Evolutionary conservation across 768 basidiomycete species (phyloP).

Genomic region (Phanerochaete sordida): DNA sequence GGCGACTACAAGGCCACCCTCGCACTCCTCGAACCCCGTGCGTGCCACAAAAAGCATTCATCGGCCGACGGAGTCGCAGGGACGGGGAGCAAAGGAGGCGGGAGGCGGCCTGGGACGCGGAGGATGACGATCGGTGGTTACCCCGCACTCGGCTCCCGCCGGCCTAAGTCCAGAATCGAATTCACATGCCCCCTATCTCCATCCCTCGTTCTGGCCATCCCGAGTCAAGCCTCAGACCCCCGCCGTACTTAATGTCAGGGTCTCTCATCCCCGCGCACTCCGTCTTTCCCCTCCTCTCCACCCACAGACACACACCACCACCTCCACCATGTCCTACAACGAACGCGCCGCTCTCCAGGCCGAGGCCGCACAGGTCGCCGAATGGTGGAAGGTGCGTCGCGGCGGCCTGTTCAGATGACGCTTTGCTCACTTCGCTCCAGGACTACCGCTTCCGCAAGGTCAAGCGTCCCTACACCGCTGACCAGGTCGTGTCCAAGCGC

Average conservation of each 20-base stretch:
- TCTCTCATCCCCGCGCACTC: background rate
- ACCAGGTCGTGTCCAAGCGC: constrained; percentile 90
- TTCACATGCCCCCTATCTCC: constrained; percentile 6
- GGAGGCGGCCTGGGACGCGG: background rate
- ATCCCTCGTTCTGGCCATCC: background rate
- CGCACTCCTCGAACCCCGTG: background rate
- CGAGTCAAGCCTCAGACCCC: constrained; percentile 1
- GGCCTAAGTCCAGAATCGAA: constrained; percentile 1
- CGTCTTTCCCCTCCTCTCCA: background rate
- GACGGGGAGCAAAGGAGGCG: background rate
- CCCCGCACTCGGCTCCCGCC: constrained; percentile 10
- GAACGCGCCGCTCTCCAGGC: constrained; percentile 70
- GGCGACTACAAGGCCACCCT: background rate
- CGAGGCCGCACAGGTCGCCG: constrained; percentile 83
- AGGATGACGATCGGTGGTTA: background rate
- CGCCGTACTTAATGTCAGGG: constrained; percentile 3
- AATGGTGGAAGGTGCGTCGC: constrained; percentile 83
- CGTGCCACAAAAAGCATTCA: background rate
- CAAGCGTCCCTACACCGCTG: constrained; percentile 90
- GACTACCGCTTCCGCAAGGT: constrained; percentile 81
- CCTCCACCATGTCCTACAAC: constrained; percentile 44
- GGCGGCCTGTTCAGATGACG: background rate
- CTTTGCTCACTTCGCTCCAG: constrained; percentile 36
- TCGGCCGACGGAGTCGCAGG: constrained; percentile 4
- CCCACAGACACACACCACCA: background rate